These are phyloP conservation scores for Lactifluus echinatus DNA, from an alignment of 768 basidiomycete species.

Conservation along the genomic window DNA sequence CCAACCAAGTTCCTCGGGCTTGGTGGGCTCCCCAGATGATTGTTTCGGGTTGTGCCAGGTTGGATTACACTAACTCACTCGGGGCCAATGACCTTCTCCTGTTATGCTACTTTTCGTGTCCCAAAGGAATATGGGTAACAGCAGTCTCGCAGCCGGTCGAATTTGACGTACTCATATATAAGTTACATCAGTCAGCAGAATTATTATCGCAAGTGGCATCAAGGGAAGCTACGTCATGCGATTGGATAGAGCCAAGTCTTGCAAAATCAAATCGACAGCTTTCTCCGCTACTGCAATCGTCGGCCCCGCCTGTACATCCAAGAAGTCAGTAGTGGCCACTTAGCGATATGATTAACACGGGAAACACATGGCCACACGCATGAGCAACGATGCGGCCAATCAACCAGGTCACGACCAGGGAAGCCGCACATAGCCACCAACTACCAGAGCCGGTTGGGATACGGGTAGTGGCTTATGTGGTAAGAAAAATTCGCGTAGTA, in stretches of 20 bases:
- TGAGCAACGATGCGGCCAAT: background rate
- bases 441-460: no score
- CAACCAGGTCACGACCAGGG: background rate
- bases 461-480: no score
- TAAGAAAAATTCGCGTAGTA: background rate
- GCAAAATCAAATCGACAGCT: conserved; percentile 27
- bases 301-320: conserved; percentile 22
- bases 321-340: background rate
- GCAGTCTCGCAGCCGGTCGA: no score
- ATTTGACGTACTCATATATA: no score
- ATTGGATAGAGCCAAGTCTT: conserved; percentile 1
- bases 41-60: no score
- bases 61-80: no score
- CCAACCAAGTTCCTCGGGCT: no score
- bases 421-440: background rate
- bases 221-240: background rate
- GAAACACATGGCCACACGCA: background rate
- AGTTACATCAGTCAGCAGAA: no score
- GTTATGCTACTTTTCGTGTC: no score
- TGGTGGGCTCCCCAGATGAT: no score
- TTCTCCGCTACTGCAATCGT: conserved; percentile 27
- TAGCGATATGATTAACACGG: background rate
- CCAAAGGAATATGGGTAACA: no score
- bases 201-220: background rate
- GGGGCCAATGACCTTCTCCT: no score